Conservation (phyloP, 1,139 yeast genomes). For the Candida sp. region DNA sequence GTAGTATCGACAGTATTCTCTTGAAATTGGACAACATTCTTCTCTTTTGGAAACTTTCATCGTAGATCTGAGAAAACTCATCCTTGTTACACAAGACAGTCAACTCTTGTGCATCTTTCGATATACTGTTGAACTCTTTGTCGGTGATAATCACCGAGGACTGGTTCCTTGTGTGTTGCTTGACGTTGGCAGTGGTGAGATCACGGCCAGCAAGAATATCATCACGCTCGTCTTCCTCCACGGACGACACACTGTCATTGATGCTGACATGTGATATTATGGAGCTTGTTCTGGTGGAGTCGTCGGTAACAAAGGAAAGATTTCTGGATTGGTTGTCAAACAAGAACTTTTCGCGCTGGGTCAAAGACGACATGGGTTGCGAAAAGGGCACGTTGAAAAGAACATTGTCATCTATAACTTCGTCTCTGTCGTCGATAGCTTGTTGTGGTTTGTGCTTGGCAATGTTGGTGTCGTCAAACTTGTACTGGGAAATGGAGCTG, state of each 20-base stretch:
- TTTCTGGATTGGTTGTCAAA: constrained; percentile 24
- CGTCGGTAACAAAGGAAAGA: constrained; percentile 28
- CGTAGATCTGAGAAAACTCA: constrained; percentile 38
- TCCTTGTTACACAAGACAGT: constrained; percentile 40
- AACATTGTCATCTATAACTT: constrained; percentile 34
- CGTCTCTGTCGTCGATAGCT: constrained; percentile 50
- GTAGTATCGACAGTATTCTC: constrained; percentile 11
- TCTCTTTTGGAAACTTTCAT: constrained; percentile 42
- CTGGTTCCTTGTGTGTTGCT: neutral
- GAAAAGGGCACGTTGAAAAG: constrained; percentile 70
- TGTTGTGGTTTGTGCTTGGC: constrained; percentile 1
- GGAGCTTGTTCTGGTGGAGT: constrained; percentile 49
- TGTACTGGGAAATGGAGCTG: constrained; percentile 25
- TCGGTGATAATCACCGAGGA: constrained; percentile 1
- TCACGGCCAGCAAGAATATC: neutral
- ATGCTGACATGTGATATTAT: constrained; percentile 33
- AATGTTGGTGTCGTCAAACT: constrained; percentile 16
- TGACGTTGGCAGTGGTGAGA: neutral
- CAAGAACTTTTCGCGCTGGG: constrained; percentile 28
- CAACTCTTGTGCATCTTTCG: constrained; percentile 54
- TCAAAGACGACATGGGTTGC: constrained; percentile 43
- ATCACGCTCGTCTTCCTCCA: constrained; percentile 19
- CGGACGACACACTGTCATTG: constrained; percentile 21
- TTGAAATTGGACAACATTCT: constrained; percentile 28
- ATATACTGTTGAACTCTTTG: constrained; percentile 26